Evolutionary conservation across 441 rosid species (phyloP).

Genomic region (Pelargonium myrrhifolium): DNA sequence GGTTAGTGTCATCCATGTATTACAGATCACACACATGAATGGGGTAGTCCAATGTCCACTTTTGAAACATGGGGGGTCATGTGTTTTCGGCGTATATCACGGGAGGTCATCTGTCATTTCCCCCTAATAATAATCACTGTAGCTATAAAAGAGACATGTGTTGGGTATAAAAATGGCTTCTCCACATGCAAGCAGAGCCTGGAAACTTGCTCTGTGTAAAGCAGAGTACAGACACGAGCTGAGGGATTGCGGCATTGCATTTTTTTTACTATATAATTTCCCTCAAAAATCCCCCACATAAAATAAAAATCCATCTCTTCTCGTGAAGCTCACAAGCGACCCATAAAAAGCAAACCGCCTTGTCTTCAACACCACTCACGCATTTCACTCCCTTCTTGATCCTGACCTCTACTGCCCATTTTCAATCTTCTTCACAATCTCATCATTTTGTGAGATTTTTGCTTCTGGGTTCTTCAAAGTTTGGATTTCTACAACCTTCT

Average conservation of each 20-base stretch:
- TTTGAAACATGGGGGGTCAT: too few relatives aligned
- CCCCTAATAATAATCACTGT: not conserved
- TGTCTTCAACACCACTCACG: slow-evolving; percentile 4
- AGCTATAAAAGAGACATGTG: not conserved
- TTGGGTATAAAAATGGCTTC: not conserved
- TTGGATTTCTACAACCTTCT: not conserved
- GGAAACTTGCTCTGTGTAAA: not conserved
- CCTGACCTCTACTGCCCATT: slow-evolving; percentile 3
- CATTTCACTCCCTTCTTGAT: not conserved
- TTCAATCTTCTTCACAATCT: not conserved
- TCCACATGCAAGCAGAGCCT: slow-evolving; percentile 3
- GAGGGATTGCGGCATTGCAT: slow-evolving; percentile 3
- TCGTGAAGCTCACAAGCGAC: slow-evolving; percentile 4
- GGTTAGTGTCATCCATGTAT: too few relatives aligned
- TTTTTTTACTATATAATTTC: not conserved
- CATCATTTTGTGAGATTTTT: not conserved
- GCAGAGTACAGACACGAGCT: not conserved
- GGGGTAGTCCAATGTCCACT: too few relatives aligned
- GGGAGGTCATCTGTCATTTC: too few relatives aligned
- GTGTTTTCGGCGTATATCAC: too few relatives aligned
- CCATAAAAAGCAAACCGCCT: slow-evolving; percentile 6
- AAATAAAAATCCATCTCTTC: not conserved
- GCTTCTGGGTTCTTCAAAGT: slow-evolving; percentile 1
- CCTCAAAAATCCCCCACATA: not conserved
- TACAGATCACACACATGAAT: too few relatives aligned